Conservation (phyloP, 495 filamentous ascomycete genomes). For the Rostrohypoxylon terebratum region DNA sequence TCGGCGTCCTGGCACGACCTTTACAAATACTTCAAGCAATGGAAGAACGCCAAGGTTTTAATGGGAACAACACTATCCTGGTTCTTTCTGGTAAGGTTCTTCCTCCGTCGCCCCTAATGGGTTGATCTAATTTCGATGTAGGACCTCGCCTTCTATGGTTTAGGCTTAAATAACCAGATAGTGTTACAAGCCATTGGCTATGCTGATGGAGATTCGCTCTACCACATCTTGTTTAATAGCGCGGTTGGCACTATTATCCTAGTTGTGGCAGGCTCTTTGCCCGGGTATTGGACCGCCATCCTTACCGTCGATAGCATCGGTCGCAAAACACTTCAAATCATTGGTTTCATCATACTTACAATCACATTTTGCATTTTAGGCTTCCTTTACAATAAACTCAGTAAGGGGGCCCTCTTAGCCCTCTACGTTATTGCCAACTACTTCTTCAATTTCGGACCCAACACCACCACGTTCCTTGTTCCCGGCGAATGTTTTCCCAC, state of each 20-base stretch:
- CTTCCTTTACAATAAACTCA: constrained; percentile 70
- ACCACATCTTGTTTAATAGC: constrained; percentile 73
- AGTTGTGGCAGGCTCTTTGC: constrained; percentile 78
- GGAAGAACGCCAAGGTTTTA: constrained; percentile 78
- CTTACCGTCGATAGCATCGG: constrained; percentile 77
- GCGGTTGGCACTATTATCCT: constrained; percentile 82
- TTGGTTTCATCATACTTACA: constrained; percentile 79
- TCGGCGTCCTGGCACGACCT: constrained; percentile 77
- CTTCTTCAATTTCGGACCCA: constrained; percentile 77
- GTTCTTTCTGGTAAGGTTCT: constrained; percentile 75
- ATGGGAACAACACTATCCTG: constrained; percentile 83
- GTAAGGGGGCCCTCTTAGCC: constrained; percentile 67
- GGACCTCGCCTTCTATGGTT: constrained; percentile 79
- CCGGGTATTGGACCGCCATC: constrained; percentile 83
- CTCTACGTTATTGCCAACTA: constrained; percentile 86
- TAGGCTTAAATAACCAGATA: constrained; percentile 79
- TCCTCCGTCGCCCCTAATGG: not conserved
- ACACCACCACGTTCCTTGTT: constrained; percentile 90
- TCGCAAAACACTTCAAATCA: constrained; percentile 82
- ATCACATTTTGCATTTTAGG: constrained; percentile 78
- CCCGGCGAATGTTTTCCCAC: constrained; percentile 93
- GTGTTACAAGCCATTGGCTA: constrained; percentile 75
- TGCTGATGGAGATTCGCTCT: constrained; percentile 70
- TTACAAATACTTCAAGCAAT: constrained; percentile 70
- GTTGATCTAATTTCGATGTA: constrained; percentile 29